phyloP scores from a whole-genome alignment of 768 basidiomycete species.

The Suillus sp. region DNA sequence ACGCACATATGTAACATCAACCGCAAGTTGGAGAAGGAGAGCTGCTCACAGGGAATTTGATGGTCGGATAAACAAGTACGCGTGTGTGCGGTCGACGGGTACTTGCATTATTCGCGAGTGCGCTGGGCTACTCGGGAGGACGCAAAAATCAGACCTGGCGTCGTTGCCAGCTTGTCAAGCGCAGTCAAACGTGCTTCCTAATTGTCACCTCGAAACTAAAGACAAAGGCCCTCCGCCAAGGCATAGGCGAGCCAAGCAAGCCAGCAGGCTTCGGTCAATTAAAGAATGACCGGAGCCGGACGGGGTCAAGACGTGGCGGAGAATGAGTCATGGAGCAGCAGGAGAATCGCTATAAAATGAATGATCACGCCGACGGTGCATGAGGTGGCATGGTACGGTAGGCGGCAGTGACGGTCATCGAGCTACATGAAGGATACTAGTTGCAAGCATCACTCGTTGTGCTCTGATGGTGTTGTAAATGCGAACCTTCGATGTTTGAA shows the following conservation, averaged over 20 bases:
- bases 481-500: background rate
- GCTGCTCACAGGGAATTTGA: background rate
- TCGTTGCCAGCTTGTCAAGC: background rate
- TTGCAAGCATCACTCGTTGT: background rate
- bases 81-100: background rate
- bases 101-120: background rate
- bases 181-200: background rate
- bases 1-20: background rate
- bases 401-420: background rate
- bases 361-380: background rate
- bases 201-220: background rate
- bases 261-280: background rate
- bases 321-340: background rate
- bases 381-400: background rate
- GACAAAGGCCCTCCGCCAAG: background rate
- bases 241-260: too few species aligned
- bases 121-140: background rate
- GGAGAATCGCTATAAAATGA: background rate
- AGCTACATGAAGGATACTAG: background rate
- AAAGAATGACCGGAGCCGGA: background rate
- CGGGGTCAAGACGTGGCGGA: background rate
- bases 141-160: background rate
- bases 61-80: background rate
- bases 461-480: background rate
- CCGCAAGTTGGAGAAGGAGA: background rate